A percentile compares a stretch with the other conserved stretches of the same genome.
Evolutionary conservation across 805 yeast genomes (phyloP).

Genomic region (Suhomyces sp.): DNA sequence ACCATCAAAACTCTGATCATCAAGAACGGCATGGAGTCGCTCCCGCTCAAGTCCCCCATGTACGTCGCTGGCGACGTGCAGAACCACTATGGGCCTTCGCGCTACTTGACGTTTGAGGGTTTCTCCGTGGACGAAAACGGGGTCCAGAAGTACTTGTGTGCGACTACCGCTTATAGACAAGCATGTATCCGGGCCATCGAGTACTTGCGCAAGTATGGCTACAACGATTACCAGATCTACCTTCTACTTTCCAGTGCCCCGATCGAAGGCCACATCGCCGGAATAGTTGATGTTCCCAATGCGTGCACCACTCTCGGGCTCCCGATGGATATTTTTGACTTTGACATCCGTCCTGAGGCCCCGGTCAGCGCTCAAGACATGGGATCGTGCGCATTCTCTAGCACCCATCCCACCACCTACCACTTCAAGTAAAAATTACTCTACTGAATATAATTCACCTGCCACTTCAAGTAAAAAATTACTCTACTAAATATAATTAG

Average conservation of each 20-base stretch:
- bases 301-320: constrained; percentile 50
- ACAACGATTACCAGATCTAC: constrained; percentile 48
- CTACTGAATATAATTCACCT: not conserved
- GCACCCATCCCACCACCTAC: constrained; percentile 13
- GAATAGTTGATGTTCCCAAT: constrained; percentile 52
- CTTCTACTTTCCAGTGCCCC: not conserved
- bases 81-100: constrained; percentile 46
- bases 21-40: constrained; percentile 39
- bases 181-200: constrained; percentile 49
- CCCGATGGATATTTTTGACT: constrained; percentile 52
- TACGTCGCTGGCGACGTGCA: constrained; percentile 49
- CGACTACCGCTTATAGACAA: constrained; percentile 51
- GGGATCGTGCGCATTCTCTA: constrained; percentile 39
- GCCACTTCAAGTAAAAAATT: constrained; percentile 6
- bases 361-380: constrained; percentile 22
- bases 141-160: constrained; percentile 42
- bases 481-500: no score
- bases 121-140: constrained; percentile 51
- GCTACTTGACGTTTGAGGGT: constrained; percentile 52
- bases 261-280: constrained; percentile 43
- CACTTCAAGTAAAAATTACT: constrained; percentile 8
- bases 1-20: constrained; percentile 41
- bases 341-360: constrained; percentile 43
- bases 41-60: constrained; percentile 45
- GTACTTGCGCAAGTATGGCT: constrained; percentile 48